Conservation (phyloP, 164 flowering plant genomes). For the Brasenia schreberi region DNA sequence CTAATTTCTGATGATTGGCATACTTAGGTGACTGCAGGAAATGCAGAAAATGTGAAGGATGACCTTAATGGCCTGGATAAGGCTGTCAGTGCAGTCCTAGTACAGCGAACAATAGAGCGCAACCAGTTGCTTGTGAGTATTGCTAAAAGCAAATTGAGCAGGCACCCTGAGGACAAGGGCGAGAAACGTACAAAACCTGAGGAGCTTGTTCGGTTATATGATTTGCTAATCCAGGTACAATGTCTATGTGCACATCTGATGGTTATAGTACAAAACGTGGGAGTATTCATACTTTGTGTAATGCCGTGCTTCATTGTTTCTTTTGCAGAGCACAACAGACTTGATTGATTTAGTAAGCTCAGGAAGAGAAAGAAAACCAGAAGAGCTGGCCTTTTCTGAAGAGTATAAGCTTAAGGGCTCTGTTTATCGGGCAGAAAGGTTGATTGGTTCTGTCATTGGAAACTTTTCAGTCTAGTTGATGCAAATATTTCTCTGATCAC, state of each 20-base stretch:
- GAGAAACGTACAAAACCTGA: conserved; percentile 87
- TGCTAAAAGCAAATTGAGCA: conserved; percentile 61
- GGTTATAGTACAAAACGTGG: neutral
- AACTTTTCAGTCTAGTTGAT: too few relatives aligned
- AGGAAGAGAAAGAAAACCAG: conserved; percentile 83
- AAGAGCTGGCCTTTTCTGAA: conserved; percentile 72
- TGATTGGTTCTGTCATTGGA: too few relatives aligned
- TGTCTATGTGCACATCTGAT: neutral
- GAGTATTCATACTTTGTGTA: neutral
- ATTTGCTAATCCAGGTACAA: conserved; percentile 78
- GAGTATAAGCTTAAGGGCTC: conserved; percentile 58
- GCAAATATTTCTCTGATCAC: too few relatives aligned
- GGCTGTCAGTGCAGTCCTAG: conserved; percentile 84
- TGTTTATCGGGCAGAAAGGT: conserved; percentile 91
- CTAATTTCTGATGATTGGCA: conserved; percentile 7
- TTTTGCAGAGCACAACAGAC: conserved; percentile 72
- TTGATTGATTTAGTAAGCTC: conserved; percentile 90
- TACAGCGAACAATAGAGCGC: conserved; percentile 80
- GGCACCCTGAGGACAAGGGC: conserved; percentile 55
- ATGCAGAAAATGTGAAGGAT: conserved; percentile 80
- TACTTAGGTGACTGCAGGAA: conserved; percentile 73
- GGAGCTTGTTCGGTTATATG: conserved; percentile 91
- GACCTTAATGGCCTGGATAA: conserved; percentile 92
- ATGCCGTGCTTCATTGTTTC: neutral
- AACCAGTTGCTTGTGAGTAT: conserved; percentile 69